Evolutionary conservation across 306 rosid genomes (phyloP), one percentile per base, ranked within the genome.

Genomic region (Prunus armeniaca): DNA sequence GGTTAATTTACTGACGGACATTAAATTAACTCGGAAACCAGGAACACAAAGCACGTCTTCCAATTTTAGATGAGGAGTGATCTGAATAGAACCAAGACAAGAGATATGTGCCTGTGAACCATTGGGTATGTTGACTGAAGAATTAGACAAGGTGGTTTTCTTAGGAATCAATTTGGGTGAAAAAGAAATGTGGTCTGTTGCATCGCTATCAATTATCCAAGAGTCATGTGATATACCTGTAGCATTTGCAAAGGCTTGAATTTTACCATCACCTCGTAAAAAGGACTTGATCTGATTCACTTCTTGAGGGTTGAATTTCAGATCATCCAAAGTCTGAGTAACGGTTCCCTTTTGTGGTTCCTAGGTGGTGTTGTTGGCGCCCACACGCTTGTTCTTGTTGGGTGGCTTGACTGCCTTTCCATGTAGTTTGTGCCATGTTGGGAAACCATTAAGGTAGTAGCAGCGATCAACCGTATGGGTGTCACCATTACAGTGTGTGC

Each of bases 161-260:
- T 69, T 15, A 2, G 28, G 3, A 12, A 19, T 32, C 20, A 66
- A 66, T 8, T 66, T 43, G 46, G 27, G n/a, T 6, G 10, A 28
- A 72, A 0, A 28, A 38, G 13, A 19, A 17, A 56, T 56, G 9
- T 72, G 54, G 22, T 72, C 24, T 4, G 24, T 34, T 1, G 67
- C 67, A 55, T 41, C 55, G 20, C 67, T 27, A 24, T 72, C 67
- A 32, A 72, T 43, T 4, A 57, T 22, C 76, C 67, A 72, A 30
- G 41, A n/a, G 8, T 55, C 12, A 1, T 13, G 28, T 13, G 18
- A 15, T 17, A n/a, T 54, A 69, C 73, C 57, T 49, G 24, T 2
- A 4, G 32, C 38, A 50, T 69, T 69, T 69, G 43, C 73, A 58
- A 22, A 22, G 24, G 14, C 15, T 0, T 10, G 18, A 10, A 22